Conservation (phyloP, 257 asterid genomes). For the Gentiana dahurica region DNA sequence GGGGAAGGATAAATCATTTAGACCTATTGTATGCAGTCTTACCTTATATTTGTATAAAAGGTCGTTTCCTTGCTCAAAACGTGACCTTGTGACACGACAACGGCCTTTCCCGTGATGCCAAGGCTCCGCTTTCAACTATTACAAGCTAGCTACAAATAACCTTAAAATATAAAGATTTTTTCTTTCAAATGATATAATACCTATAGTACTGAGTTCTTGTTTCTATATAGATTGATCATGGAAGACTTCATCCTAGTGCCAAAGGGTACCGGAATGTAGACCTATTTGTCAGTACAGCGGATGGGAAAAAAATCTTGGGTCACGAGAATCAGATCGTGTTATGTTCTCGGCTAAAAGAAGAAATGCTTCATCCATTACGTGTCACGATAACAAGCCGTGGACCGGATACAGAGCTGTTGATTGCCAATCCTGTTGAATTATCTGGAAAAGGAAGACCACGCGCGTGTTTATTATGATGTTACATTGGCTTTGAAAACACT, state of each 20-base stretch:
- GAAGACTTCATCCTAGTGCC: conserved; percentile 28
- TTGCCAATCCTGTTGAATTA: conserved; percentile 49
- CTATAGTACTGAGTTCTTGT: conserved; percentile 19
- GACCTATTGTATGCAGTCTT: no score
- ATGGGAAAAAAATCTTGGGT: conserved; percentile 35
- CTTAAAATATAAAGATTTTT: no score
- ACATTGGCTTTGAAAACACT: conserved; percentile 35
- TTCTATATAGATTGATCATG: conserved; percentile 29
- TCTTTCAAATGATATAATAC: no score
- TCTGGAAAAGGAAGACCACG: conserved; percentile 41
- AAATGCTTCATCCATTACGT: conserved; percentile 43
- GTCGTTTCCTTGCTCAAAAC: no score
- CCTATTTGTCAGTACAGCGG: conserved; percentile 28
- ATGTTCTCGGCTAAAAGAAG: conserved; percentile 34
- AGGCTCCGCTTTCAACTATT: no score
- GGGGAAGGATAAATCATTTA: no score
- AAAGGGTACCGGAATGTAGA: conserved; percentile 32
- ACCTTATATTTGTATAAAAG: no score
- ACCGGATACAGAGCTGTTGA: conserved; percentile 44
- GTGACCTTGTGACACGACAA: no score
- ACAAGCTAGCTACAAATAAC: no score
- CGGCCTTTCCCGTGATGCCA: no score
- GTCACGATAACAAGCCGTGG: conserved; percentile 42
- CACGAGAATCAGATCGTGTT: conserved; percentile 20
- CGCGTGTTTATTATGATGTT: conserved; percentile 32